A percentile compares a stretch with the other conserved stretches of the same genome.
phyloP scores from a whole-genome alignment of 768 basidiomycete species.

The Pisolithus tinctorius region DNA sequence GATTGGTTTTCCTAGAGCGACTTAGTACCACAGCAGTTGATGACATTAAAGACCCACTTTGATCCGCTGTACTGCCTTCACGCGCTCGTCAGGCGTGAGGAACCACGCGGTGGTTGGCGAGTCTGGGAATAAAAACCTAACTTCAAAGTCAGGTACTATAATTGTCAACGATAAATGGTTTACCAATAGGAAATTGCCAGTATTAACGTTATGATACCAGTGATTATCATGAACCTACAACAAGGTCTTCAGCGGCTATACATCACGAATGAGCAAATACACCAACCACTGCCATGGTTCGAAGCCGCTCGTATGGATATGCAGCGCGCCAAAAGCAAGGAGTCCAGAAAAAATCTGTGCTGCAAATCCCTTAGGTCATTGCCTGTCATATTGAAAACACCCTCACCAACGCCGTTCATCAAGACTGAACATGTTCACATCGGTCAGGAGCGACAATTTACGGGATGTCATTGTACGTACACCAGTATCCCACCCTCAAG shows the following conservation, averaged over 20 bases:
- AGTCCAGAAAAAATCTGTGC: slow-evolving; percentile 70
- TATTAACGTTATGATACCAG: slow-evolving; percentile 51
- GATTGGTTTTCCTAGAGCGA: slow-evolving; percentile 59
- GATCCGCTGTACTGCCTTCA: slow-evolving; percentile 55
- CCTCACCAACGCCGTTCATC: slow-evolving; percentile 64
- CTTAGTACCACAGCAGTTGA: background rate
- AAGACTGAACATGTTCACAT: slow-evolving; percentile 38
- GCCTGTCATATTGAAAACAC: background rate
- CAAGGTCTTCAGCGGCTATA: background rate
- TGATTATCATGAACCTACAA: slow-evolving; percentile 62
- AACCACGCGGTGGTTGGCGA: slow-evolving; percentile 74
- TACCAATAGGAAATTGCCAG: slow-evolving; percentile 52
- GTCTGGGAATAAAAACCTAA: slow-evolving; percentile 65
- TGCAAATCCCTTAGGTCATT: slow-evolving; percentile 16
- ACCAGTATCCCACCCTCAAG: slow-evolving; percentile 67
- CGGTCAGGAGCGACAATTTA: background rate
- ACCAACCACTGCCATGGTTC: slow-evolving; percentile 68
- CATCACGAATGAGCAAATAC: background rate
- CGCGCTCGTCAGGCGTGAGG: slow-evolving; percentile 57
- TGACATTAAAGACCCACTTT: slow-evolving; percentile 36
- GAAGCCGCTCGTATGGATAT: slow-evolving; percentile 49
- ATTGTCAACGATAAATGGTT: slow-evolving; percentile 3
- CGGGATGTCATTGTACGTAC: slow-evolving; percentile 34
- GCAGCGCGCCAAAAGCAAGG: slow-evolving; percentile 58
- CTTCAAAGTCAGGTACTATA: background rate